Evolutionary conservation across 495 filamentous ascomycete species (phyloP), one percentile per base, ranked within the genome.

Genomic region (Chlorociboria aeruginascens): DNA sequence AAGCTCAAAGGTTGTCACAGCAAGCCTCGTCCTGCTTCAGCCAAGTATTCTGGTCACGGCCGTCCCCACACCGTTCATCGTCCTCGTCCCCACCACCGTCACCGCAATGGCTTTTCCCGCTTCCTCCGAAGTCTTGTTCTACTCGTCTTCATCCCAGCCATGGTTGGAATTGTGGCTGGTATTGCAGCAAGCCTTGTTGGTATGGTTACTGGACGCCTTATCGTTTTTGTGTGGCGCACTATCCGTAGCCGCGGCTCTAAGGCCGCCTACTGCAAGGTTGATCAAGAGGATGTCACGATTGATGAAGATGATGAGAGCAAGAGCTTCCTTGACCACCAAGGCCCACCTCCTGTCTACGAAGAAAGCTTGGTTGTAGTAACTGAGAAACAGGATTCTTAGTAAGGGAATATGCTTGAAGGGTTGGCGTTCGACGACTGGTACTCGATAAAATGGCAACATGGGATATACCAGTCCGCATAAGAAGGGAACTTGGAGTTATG

Each of bases 81-180:
- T 11, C 38, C 43, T 29, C 49, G 44, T 44, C 48, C 53, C 33
- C 57, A 60, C 38, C 49, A 48, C 42, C 55, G 58, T 32, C 63
- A 51, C 34, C 40, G 51, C 28, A 30, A 63, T 46, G 65, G 58
- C 48, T 70, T 70, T 63, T 56, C 56, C 35, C 53, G 62, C 44
- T 59, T 73, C 28, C 54, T 76, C 38, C 66, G 61, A 61, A 65
- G 66, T 49, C 63, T 76, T 32, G 63, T 62, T 33, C 59, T 66
- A 8, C 68, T 74, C 50, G 68, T 77, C 31, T 53, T 77, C 14
- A 60, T 77, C 17, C 74, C 73, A 0, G 60, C 76, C 16, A 49
- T 71, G 12, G 58, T 77, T 40, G 74, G 74, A 41, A 65, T 77
- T 38, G 58, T 69, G 28, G 71, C 70, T 44, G 74, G 74, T 53